Evolutionary conservation across 305 asterid species (phyloP), one percentile per base, ranked within the genome.

Genomic region (Fraxinus nigra): DNA sequence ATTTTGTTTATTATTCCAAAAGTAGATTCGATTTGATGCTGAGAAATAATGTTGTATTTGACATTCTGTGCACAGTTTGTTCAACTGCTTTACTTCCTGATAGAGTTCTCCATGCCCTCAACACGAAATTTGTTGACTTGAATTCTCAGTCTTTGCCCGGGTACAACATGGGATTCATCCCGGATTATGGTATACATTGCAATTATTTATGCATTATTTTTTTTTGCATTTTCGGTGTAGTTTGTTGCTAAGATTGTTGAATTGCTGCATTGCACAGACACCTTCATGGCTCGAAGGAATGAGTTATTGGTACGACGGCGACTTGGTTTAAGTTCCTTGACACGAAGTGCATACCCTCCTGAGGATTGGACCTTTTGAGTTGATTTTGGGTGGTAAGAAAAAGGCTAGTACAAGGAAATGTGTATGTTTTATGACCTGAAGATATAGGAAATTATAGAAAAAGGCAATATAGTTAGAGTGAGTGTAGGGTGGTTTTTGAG

Each of bases 301-400:
- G 91, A 86, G 0, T 2, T 86, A 32, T 43, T 89, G 80, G 56
- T 83, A 78, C 92, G 85, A 67, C 88, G 84, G 24, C 82, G 63
- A 59, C 82, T 82, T 24, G 79, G 80, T 79, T 2, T 85, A 0
- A 28, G 61, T 8, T 80, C 79, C 73, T 67, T 81, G 24, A 56
- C 78, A 82, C 87, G 85, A 0, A 92, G 85, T 35, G 32, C 72
- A 32, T 65, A 85, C 54, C 90, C 84, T 78, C 90, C 87, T 10
- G 83, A 54, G 65, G 90, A 87, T 32, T 93, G 97, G 92, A 85
- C 89, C 79, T 89, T 92, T 28, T 90, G 90, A 88, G 63, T 3
- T 61, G 46, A 28, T 28, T 80, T 56, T 79, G 82, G 82, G 33
- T 34, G 83, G 81, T 38, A 82, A 78, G 40, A 78, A 59, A 73